phyloP scores from a whole-genome alignment of 2,329 filamentous ascomycete genomes.

The Metarhizium guizhouense region DNA sequence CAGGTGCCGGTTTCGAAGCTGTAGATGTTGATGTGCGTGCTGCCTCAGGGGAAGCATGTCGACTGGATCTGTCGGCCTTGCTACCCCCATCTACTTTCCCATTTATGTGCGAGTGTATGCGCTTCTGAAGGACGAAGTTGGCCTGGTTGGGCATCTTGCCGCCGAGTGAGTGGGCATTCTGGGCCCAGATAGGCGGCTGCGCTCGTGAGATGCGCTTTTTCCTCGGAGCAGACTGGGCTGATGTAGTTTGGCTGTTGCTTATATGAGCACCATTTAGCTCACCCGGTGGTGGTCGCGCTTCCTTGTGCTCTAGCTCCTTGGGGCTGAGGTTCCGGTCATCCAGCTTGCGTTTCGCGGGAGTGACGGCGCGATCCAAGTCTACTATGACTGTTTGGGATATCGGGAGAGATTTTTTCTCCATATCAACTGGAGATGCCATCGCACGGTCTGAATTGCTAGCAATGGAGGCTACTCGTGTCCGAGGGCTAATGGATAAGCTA shows the following conservation, averaged over 20 bases:
- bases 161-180: constrained; percentile 25
- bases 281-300: constrained; percentile 39
- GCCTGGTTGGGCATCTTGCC: constrained; percentile 29
- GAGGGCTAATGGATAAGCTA: constrained; percentile 70
- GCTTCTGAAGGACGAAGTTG: constrained; percentile 38
- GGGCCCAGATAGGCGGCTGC: constrained; percentile 40
- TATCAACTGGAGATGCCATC: constrained; percentile 13
- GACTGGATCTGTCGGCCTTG: constrained; percentile 27
- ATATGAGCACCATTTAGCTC: constrained; percentile 34
- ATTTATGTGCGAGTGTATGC: constrained; percentile 25
- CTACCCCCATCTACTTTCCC: constrained; percentile 24
- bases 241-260: constrained; percentile 14
- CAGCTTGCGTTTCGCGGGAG: constrained; percentile 31
- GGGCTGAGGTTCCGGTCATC: constrained; percentile 33
- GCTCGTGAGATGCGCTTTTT: constrained; percentile 31
- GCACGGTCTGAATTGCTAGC: constrained; percentile 31
- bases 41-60: constrained; percentile 38
- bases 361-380: constrained; percentile 22
- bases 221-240: constrained; percentile 23
- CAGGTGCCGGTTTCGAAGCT: constrained; percentile 13
- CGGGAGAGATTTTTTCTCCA: constrained; percentile 15
- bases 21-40: constrained; percentile 21
- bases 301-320: constrained; percentile 41
- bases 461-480: constrained; percentile 53
- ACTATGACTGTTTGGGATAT: constrained; percentile 18